These are phyloP conservation scores for Draba incana DNA, from an alignment of 345 rosid genomes.

Conservation along the genomic window DNA sequence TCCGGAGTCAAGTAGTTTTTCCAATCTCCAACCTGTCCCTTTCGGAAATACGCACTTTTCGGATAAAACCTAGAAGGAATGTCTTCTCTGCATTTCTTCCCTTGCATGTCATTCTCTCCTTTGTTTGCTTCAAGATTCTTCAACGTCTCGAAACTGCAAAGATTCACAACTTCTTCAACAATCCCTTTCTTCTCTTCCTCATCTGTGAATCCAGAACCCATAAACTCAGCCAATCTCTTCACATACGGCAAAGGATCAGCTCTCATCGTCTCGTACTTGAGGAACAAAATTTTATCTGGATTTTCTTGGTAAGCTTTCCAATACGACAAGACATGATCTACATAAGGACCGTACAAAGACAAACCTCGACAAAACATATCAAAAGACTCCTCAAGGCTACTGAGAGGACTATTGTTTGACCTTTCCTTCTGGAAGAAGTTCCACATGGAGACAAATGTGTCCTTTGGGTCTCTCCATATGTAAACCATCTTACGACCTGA, in stretches of 20 bases:
- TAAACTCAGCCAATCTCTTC: conserved; percentile 36
- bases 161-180: conserved; percentile 11
- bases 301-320: conserved; percentile 35
- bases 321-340: conserved; percentile 27
- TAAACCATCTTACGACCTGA: conserved; percentile 34
- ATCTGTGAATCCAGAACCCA: conserved; percentile 32
- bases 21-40: conserved; percentile 48
- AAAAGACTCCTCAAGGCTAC: conserved; percentile 22
- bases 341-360: conserved; percentile 16
- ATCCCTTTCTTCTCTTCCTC: conserved; percentile 36
- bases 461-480: conserved; percentile 35
- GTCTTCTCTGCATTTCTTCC: not conserved
- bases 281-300: conserved; percentile 20
- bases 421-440: conserved; percentile 2
- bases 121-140: conserved; percentile 38
- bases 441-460: conserved; percentile 36
- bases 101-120: not conserved
- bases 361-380: conserved; percentile 29
- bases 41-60: conserved; percentile 31
- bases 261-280: conserved; percentile 23
- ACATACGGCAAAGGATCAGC: conserved; percentile 18
- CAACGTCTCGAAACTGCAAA: conserved; percentile 39
- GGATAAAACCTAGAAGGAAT: not conserved
- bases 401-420: not conserved
- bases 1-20: conserved; percentile 28